These are phyloP conservation scores for Mycena vitilis DNA, from an alignment of 768 basidiomycete species.

Conservation along the genomic window DNA sequence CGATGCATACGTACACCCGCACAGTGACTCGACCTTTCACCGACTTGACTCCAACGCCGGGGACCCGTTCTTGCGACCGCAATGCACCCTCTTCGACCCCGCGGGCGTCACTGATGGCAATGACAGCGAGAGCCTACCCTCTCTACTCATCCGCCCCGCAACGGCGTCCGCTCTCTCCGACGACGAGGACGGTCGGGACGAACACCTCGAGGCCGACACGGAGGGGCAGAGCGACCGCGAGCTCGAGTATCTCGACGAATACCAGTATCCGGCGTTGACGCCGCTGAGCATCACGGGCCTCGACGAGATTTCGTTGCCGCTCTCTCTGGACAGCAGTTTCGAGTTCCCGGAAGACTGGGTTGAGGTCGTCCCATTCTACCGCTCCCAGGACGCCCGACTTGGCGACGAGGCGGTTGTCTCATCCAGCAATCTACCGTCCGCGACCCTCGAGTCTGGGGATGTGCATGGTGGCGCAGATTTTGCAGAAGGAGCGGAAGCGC, in stretches of 20 bases:
- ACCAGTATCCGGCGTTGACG: conserved; percentile 15
- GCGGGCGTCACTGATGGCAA: neutral
- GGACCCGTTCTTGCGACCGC: conserved; percentile 5
- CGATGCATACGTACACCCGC: too few relatives aligned
- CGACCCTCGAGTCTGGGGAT: neutral
- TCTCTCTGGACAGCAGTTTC: conserved; percentile 8
- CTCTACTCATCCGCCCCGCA: neutral
- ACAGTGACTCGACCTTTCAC: too few relatives aligned
- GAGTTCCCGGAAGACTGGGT: conserved; percentile 1
- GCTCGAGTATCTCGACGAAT: conserved; percentile 28
- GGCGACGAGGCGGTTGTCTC: neutral
- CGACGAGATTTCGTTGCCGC: conserved; percentile 11
- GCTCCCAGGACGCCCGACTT: neutral
- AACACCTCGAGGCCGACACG: too few relatives aligned
- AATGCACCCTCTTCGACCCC: conserved; percentile 2
- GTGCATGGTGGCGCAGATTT: neutral
- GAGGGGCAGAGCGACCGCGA: neutral
- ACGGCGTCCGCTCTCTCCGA: conserved; percentile 5
- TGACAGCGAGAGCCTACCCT: conserved; percentile 22
- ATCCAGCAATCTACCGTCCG: neutral
- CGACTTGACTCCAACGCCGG: neutral
- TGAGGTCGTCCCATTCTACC: conserved; percentile 5
- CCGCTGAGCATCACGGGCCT: neutral
- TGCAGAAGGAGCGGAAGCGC: neutral
- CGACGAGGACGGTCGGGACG: neutral